Base-by-base conservation (phyloP, 805 yeast species). In the Ogataea allantospora region DNA sequence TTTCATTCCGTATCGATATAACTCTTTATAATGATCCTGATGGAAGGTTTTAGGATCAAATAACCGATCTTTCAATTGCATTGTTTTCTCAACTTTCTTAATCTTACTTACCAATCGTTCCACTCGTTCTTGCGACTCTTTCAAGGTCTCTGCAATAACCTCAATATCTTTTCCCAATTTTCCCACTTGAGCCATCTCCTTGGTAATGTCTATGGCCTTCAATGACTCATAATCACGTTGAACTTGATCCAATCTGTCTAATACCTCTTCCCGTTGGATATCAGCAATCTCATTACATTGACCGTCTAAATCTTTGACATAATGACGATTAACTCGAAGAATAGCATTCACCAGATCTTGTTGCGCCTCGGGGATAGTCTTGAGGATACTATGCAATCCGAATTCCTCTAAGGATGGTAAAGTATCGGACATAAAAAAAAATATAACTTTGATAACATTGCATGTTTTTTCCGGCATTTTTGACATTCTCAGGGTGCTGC, bases 401-500 rank as follows among this genome's bases (percentile, higher is more conserved):
- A 60, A 60, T 21, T 46, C 44, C 2, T 57, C 62, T n/a, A 56
- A 44, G 3, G 59, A 39, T 7, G 63, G 65, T 22, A 59, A 35
- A 24, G 30, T 23, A 14, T 30, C 31, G 11, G 42, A 31, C 37
- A 38, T 38, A 26, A 21, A 21, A 27, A 36, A 24, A 14, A 28
- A 21, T n/a, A n/a, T n/a, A n/a, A n/a, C n/a, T n/a, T n/a, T n/a
- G n/a, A n/a, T n/a, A n/a, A n/a, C n/a, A n/a, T n/a, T n/a, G n/a
- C 18, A 30, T 54, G 23, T 34, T 43, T 3, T 30, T 30, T 13
- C 31, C 40, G 17, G 17, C 16, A 8, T 25, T 36, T 24, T 41
- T 75, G 21, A 75, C 81, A 9, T 78, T 81, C 51, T 83, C 85
- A 0, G 88, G 89, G 3, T 83, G 93, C 55, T 84, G 93, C 54